These are phyloP conservation scores for Thelonectria rubi DNA, from an alignment of 2,329 filamentous ascomycete species.

Conservation along the genomic window DNA sequence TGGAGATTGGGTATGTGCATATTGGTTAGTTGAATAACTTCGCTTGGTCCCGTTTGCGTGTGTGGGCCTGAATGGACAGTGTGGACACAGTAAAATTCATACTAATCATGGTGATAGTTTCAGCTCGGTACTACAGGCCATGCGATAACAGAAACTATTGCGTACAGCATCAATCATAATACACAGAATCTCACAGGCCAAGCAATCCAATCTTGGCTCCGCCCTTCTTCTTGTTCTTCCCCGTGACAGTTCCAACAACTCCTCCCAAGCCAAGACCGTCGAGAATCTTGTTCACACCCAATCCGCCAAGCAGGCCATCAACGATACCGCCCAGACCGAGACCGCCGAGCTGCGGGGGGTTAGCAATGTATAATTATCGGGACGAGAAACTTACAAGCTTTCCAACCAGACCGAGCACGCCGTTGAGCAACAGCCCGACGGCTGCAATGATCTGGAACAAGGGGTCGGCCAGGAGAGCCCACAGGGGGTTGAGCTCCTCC, in stretches of 20 bases:
- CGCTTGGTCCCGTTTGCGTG: no score
- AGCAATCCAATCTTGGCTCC: slow-evolving; percentile 17
- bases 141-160: no score
- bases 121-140: no score
- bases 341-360: slow-evolving; percentile 66
- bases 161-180: not conserved
- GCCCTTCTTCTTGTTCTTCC: slow-evolving; percentile 53
- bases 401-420: slow-evolving; percentile 86
- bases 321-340: slow-evolving; percentile 85
- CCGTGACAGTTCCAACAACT: slow-evolving; percentile 54
- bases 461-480: slow-evolving; percentile 83
- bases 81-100: not conserved
- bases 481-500: slow-evolving; percentile 92
- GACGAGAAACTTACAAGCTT: slow-evolving; percentile 61
- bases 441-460: slow-evolving; percentile 92
- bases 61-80: no score
- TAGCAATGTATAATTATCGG: slow-evolving; percentile 31
- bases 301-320: slow-evolving; percentile 78
- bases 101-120: not conserved
- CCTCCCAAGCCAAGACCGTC: slow-evolving; percentile 73
- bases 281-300: slow-evolving; percentile 80
- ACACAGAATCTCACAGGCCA: not conserved
- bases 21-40: not conserved
- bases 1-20: slow-evolving; percentile 11
- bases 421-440: slow-evolving; percentile 82